Evolutionary conservation across 2,329 filamentous ascomycete species (phyloP), one percentile per base, ranked within the genome.

Genomic region (Aspergillus unguis): DNA sequence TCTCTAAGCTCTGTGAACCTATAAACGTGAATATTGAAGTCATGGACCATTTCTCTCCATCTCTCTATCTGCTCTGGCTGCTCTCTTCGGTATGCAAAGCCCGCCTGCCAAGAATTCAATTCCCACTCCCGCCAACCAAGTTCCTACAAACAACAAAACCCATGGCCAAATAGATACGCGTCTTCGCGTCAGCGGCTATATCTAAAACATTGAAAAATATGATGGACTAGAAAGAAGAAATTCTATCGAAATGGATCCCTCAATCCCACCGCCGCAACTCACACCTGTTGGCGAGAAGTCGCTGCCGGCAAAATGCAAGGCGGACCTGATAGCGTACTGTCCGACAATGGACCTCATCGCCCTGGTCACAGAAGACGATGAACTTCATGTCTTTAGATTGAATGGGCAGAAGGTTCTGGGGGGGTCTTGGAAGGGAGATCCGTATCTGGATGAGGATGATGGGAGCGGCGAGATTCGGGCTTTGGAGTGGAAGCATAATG

Each of bases 331-430:
- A 32, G 80, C 85, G 27, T 90, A 88, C 71, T 95, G 90, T 70
- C 90, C 92, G 11, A 87, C 85, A 6, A 88, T 95, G 76, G 90
- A 96, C 71, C 79, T 97, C 42, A 79, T 91, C 9, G 87, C 88
- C 9, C 76, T 90, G 9, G 85, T 86, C 10, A 82, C 80, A n/a
- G 78, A 80, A 11, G 82, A 85, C 55, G 84, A 84, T 44, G 84
- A 85, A 45, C 76, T 96, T 17, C 80, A 87, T 59, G 84, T 96
- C 40, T 92, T 87, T 71, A 82, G 92, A 44, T 81, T 92, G 11
- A 89, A 87, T 55, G 87, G 86, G 1, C 90, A 96, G 62, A 71
- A 77, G 45, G 84, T 85, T 2, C 86, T 86, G 64, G 79, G 79
- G 58, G 62, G 65, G 44, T 63, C 73, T 55, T 69, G 73, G 59